Conservation (phyloP, 176 grass and related monocot species). For the Tuctoria greenei region DNA sequence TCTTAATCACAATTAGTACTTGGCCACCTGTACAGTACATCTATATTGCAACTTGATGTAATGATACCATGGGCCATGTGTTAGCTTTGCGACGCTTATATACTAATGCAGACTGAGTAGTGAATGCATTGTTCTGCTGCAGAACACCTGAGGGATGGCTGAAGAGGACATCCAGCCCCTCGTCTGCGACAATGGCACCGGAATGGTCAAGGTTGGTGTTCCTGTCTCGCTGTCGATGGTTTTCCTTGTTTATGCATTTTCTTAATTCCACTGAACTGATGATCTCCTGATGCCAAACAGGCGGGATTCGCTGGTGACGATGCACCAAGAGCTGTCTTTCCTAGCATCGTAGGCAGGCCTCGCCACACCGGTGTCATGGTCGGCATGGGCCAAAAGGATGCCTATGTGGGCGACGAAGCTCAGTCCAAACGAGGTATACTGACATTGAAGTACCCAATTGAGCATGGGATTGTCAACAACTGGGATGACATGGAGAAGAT, state of each 20-base stretch:
- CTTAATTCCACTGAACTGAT: not conserved
- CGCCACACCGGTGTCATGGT: conserved; percentile 94
- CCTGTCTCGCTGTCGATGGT: not conserved
- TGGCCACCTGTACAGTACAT: not conserved
- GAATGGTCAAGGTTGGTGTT: conserved; percentile 82
- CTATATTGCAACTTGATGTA: not conserved
- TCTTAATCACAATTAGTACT: not conserved
- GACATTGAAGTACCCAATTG: conserved; percentile 84
- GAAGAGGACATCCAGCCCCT: conserved; percentile 83
- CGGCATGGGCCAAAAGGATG: conserved; percentile 92
- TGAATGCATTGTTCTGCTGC: not conserved
- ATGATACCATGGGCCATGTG: not conserved
- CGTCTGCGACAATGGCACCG: conserved; percentile 90
- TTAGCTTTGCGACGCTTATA: not conserved
- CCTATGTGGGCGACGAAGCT: conserved; percentile 86
- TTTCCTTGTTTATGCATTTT: conserved; percentile 4
- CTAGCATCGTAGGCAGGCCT: conserved; percentile 84
- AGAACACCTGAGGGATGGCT: conserved; percentile 55
- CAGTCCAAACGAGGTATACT: conserved; percentile 89
- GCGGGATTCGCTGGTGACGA: conserved; percentile 92
- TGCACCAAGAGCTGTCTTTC: conserved; percentile 82
- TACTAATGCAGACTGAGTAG: not conserved
- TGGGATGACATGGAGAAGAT: conserved; percentile 98
- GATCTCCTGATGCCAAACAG: conserved; percentile 36
- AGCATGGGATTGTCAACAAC: conserved; percentile 80